Evolutionary conservation across 768 basidiomycete species (phyloP), one percentile per base, ranked within the genome.

Genomic region (Cyclocybe aegerita): DNA sequence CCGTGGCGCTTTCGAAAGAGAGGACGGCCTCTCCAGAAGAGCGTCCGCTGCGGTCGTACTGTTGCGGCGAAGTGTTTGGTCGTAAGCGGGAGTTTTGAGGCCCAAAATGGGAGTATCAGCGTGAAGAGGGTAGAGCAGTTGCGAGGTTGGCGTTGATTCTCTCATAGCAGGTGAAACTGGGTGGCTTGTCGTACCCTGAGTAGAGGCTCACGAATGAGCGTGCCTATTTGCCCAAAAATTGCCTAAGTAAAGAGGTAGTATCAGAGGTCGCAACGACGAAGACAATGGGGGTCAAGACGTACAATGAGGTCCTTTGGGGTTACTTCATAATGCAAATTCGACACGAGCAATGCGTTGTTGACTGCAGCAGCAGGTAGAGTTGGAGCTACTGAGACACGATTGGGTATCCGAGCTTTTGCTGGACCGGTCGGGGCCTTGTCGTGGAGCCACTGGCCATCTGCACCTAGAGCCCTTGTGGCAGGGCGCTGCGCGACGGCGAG

Each of bases 41-140:
- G 66, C 94, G 89, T 58, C 94, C 94, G 60, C 93, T 95, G 66
- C 89, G 86, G 74, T 97, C 94, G 76, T 94, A 97, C 94, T 97
- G 81, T 72, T 57, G 51, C 51, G 61, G 59, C 60, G 60, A 72
- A 67, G 64, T 61, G 50, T 57, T 54, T 58, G 39, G 52, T 63
- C 37, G 43, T 43, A 52, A 42, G 37, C 38, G 43, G 39, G 49
- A 53, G 56, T 48, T 53, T 47, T 67, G 69, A 65, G 63, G 63
- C 65, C 65, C 60, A 69, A 60, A 62, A 61, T 60, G 62, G 59
- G 66, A 61, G 62, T 60, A 71, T 66, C 55, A 71, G 67, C 63
- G 68, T 61, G 49, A 63, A 56, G 59, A 53, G 63, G 49, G 55
- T 45, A 59, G 60, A 62, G 60, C 58, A 64, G 73, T 75, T 71